Evolutionary conservation across 352 stramenopile species (phyloP), one percentile per base, ranked within the genome.

Genomic region (Phytopythium aichiense): DNA sequence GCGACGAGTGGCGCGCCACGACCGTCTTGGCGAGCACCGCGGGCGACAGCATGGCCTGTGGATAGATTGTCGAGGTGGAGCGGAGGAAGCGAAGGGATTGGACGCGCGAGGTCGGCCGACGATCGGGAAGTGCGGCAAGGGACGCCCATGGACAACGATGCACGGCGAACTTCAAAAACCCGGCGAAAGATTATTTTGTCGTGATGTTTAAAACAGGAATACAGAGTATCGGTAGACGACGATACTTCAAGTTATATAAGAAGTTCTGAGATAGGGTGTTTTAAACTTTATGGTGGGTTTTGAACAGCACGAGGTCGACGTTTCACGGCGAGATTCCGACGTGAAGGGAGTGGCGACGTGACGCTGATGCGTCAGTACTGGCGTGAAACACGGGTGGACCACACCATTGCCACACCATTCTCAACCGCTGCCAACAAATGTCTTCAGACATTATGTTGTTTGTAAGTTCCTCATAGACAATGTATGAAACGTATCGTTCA

Each of bases 1-100:
- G 64, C 16, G 63, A 37, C 33, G 56, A 65, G 45, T 74, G 62
- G 1, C 64, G 67, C 48, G 72, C 50, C 12, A 63, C 65, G 31
- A 63, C 57, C 16, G 60, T 72, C 60, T 72, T 76, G 37, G 54
- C 54, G 50, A 81, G 67, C 55, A 81, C 58, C 42, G 67, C 65
- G 1, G 67, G 69, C 38, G 73, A 68, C 63, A 81, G 60, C 69
- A 81, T 77, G 13, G 22, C 48, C 2, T 23, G 8, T 18, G 15
- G 12, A 6, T 22, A 33, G n/a, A 9, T n/a, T n/a, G n/a, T n/a
- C n/a, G 20, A n/a, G 23, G 13, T n/a, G 37, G 12, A 38, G 35
- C 22, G 35, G 53, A 7, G 51, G 16, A 18, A 51, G 45, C 7
- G 28, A 45, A 30, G 25, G 51, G 51, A 31, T n/a, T 20, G 13